Evolutionary conservation across 495 filamentous ascomycete genomes (phyloP), one percentile per base, ranked within the genome.

Genomic region (Penicillium paradoxum): DNA sequence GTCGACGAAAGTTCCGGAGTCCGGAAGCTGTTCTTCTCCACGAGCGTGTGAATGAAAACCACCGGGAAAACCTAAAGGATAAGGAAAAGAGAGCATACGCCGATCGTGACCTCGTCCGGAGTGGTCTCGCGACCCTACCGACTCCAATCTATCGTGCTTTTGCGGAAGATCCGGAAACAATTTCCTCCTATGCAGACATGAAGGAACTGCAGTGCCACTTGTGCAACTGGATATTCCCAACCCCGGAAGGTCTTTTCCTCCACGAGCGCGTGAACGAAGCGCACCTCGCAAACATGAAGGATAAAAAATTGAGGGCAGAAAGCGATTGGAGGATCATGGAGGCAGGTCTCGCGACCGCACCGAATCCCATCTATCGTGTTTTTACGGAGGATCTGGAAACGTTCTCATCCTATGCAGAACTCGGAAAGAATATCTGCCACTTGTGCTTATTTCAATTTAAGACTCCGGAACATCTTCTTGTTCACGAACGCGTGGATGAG

Each of bases 271-370:
- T 44, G 7, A 17, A 9, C 29, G 25, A 29, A 29, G 11, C 8
- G 40, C 21, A 29, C 65, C 54, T 19, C 62, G n/a, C 15, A 37
- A 55, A 30, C 42, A 66, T 1, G 8, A 37, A 37, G 34, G 17
- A 11, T 8, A 32, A 8, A 32, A 8, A 32, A 32, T 8, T 7
- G 29, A 32, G 29, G 29, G 29, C 24, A 27, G 3, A 3, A 3
- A 7, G 24, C 24, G 24, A 27, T 27, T 27, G 7, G 3, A 3
- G 3, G 24, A 27, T 27, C 24, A 27, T 27, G 7, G 7, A 3
- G 24, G 3, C 3, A 27, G 24, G 24, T 7, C 24, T 27, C 7
- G 24, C 24, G 7, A 3, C 24, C 3, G 3, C 7, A 27, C 24
- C 24, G 7, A 3, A 3, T 27, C 24, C 24, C 3, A 27, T 27